Conservation (phyloP, 331 rosid species). For the Dryas integrifolia region DNA sequence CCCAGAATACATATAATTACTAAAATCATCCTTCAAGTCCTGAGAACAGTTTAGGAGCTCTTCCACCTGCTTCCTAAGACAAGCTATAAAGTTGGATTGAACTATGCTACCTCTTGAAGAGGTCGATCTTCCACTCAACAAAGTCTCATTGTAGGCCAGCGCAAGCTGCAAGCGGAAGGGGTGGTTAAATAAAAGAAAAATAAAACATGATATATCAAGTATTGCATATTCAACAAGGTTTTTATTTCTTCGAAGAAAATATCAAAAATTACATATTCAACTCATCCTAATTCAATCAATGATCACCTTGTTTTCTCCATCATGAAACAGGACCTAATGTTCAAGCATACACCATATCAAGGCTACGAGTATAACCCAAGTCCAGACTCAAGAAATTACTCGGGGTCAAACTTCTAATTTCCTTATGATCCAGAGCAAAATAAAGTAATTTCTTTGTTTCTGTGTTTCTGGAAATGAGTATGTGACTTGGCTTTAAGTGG, state of each 20-base stretch:
- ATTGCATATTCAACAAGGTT: background rate
- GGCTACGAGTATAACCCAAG: too few species aligned
- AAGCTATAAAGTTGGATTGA: constrained; percentile 71
- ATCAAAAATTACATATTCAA: background rate
- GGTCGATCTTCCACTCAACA: constrained; percentile 64
- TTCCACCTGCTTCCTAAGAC: constrained; percentile 81
- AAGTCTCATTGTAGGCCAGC: constrained; percentile 70
- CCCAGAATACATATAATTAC: constrained; percentile 58
- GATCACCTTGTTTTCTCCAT: background rate
- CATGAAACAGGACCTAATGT: too few species aligned
- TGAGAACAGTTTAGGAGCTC: constrained; percentile 56
- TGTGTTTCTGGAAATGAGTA: background rate
- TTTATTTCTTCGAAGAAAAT: background rate
- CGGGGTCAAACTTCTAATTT: too few species aligned
- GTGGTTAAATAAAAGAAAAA: background rate
- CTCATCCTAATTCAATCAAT: background rate
- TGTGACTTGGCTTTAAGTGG: background rate
- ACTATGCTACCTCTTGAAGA: constrained; percentile 70
- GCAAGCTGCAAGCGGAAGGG: constrained; percentile 67
- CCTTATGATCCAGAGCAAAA: too few species aligned
- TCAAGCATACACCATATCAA: too few species aligned
- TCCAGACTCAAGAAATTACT: too few species aligned
- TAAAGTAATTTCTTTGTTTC: background rate
- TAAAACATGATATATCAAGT: background rate
- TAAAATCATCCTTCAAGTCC: constrained; percentile 62